Base-by-base conservation (phyloP, 208 protist species). In the Phytomonas sp. region DNA sequence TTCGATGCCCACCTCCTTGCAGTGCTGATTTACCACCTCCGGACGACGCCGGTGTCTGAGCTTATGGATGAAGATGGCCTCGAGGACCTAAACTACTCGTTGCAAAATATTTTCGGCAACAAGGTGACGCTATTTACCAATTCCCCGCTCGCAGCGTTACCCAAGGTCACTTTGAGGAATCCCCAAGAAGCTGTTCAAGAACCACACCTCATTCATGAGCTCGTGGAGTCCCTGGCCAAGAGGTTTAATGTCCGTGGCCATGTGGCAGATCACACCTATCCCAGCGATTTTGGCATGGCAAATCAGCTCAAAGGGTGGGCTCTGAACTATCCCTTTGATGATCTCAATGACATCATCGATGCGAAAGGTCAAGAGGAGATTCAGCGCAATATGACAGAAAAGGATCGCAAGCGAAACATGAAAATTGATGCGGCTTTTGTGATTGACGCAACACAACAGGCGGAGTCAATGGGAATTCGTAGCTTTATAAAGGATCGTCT, bases 391-490 rank as follows among this genome's bases (percentile, higher is more conserved):
- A 79, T 92, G 82, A 93, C 84, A 19, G 85, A 91, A 31, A 78
- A 80, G 32, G 83, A 91, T 63, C 72, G 71, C 23, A 81, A 80
- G 69, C 66, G 73, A n/a, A 29, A 69, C 66, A 77, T 83, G 68
- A 75, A 83, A 62, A 73, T 84, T 23, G 78, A 94, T 59, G 80
- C 84, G 31, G 83, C 82, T 66, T 94, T 91, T 69, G 82, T 91
- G 30, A 79, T 74, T 29, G 87, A 94, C 37, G 86, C 87, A 14
- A 78, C 79, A 71, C 76, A 86, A 70, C 89, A 92, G 72, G 89
- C 89, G n/a, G 78, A 92, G 80, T 92, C 89, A 36, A 94, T 94
- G 89, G 89, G 87, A 68, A 86, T 94, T 40, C 74, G 80, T 56
- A 79, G 82, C 59, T 94, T 94, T 79, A 84, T 83, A n/a, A 68